Percentiles rank a stretch among this genome's conserved stretches.
phyloP scores from a whole-genome alignment of 1,284 basidiomycete genomes.

The Earliella scabrosa region DNA sequence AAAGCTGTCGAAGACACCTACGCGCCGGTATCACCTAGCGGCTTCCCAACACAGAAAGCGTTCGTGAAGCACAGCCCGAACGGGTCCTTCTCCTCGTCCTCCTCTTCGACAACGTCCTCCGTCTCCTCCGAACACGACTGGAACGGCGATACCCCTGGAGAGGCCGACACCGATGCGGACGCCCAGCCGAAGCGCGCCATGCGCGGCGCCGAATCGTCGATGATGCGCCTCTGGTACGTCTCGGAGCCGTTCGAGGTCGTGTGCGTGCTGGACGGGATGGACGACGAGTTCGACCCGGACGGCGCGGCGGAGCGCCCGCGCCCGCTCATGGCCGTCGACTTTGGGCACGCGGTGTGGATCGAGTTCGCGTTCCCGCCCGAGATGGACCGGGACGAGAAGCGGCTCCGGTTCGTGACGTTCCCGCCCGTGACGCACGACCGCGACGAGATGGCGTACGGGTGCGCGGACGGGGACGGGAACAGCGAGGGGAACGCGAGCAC shows the following conservation, averaged over 20 bases:
- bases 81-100: conserved; percentile 1
- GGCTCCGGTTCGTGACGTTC: conserved; percentile 70
- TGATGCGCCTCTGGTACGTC: conserved; percentile 73
- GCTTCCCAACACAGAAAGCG: background rate
- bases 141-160: background rate
- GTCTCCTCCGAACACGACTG: background rate
- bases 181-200: background rate
- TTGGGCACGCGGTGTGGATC: conserved; percentile 78
- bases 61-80: background rate
- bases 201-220: conserved; percentile 27
- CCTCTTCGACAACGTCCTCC: background rate
- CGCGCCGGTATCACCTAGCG: conserved; percentile 1
- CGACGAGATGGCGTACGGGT: conserved; percentile 20
- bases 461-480: conserved; percentile 1
- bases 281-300: conserved; percentile 38
- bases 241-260: conserved; percentile 72
- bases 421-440: conserved; percentile 48
- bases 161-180: no score
- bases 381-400: conserved; percentile 42
- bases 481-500: no score
- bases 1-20: conserved; percentile 9
- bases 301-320: conserved; percentile 54
- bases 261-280: conserved; percentile 55
- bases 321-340: conserved; percentile 77
- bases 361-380: conserved; percentile 52